Evolutionary conservation across 78 protist species (phyloP).

Genomic region (Dictyostelium brefeldianum): DNA sequence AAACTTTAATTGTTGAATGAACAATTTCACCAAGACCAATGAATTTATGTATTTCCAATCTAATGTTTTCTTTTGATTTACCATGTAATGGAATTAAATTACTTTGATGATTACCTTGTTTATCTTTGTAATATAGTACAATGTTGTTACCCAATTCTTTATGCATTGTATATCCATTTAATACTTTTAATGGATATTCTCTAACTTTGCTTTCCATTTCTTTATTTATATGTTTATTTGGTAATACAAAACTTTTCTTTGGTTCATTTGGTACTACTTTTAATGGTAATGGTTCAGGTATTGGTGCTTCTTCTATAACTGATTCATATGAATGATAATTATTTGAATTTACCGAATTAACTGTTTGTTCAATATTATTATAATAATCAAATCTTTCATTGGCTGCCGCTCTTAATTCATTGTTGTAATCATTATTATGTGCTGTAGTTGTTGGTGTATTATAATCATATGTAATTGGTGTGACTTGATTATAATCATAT

Average conservation of each 20-base stretch:
- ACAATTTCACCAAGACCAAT: neutral
- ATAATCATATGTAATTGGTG: neutral
- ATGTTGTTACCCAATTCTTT: conserved; percentile 15
- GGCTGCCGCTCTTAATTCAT: neutral
- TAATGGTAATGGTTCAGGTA: no score
- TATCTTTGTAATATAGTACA: conserved; percentile 33
- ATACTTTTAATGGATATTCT: conserved; percentile 25
- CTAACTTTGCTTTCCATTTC: neutral
- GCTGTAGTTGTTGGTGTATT: neutral
- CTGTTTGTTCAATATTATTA: no score
- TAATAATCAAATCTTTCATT: no score
- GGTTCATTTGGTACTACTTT: neutral
- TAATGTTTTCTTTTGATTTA: neutral
- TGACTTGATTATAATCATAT: neutral
- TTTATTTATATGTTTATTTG: neutral
- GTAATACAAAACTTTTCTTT: neutral
- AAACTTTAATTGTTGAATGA: neutral
- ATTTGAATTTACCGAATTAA: no score
- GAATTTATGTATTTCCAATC: neutral
- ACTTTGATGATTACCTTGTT: conserved; percentile 19
- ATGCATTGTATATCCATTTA: conserved; percentile 2
- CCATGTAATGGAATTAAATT: neutral
- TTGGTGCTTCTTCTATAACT: no score
- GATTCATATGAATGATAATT: no score
- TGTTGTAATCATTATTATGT: neutral